Percentiles rank a stretch among this genome's conserved stretches.
phyloP scores from a whole-genome alignment of 225 moss, liverwort and hornwort genomes.

The Physcomitrium patens region DNA sequence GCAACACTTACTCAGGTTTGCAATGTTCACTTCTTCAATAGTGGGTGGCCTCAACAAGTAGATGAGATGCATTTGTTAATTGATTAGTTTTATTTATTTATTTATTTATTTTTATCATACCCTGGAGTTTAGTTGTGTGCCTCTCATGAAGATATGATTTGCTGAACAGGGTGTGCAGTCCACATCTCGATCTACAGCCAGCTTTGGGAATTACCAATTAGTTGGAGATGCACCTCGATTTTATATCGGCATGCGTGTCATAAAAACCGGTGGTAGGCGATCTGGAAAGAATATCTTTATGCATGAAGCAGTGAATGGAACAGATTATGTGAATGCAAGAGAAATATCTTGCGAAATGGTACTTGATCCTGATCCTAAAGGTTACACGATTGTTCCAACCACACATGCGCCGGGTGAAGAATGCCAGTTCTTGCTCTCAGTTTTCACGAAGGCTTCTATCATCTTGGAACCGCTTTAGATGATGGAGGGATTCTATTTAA shows the following conservation, averaged over 20 bases:
- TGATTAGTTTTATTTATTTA: background rate
- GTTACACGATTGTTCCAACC: slow-evolving; percentile 98
- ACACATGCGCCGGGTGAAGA: slow-evolving; percentile 93
- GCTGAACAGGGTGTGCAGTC: slow-evolving; percentile 84
- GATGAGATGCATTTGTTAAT: background rate
- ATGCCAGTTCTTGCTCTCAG: slow-evolving; percentile 94
- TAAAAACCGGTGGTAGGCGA: slow-evolving; percentile 85
- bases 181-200: slow-evolving; percentile 73
- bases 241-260: slow-evolving; percentile 95
- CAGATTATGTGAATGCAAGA: slow-evolving; percentile 93
- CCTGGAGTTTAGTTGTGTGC: background rate
- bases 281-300: slow-evolving; percentile 89
- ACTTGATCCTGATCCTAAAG: slow-evolving; percentile 93
- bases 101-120: too few relatives aligned
- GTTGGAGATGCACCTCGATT: slow-evolving; percentile 81
- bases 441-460: slow-evolving; percentile 96
- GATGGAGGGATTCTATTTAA: slow-evolving; percentile 22
- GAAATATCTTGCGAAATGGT: slow-evolving; percentile 98
- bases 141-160: slow-evolving; percentile 19
- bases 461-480: slow-evolving; percentile 87
- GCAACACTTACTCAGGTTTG: slow-evolving; percentile 97
- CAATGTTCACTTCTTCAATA: background rate
- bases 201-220: slow-evolving; percentile 86
- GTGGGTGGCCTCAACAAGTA: background rate
- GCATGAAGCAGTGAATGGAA: slow-evolving; percentile 91